These are phyloP conservation scores for Aspergillus brunneoviolaceus DNA, from an alignment of 2,329 filamentous ascomycete species.

Conservation along the genomic window DNA sequence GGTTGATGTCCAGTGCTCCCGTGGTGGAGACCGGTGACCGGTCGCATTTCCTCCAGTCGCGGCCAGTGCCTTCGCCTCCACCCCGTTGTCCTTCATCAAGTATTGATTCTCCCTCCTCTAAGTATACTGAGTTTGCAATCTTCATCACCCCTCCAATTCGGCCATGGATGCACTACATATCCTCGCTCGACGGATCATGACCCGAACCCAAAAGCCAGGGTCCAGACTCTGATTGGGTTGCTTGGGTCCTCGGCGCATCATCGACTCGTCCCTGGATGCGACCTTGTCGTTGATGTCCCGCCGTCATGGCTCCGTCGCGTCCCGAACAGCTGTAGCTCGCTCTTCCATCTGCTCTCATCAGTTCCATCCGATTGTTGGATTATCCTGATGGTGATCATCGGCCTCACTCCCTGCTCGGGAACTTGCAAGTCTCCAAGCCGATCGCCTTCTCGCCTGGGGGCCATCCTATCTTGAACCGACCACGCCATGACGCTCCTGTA, in stretches of 20 bases:
- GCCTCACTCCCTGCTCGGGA: neutral
- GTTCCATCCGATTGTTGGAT: neutral
- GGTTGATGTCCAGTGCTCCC: too few relatives aligned
- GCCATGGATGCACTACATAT: neutral
- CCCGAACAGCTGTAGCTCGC: constrained; percentile 3
- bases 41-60: too few relatives aligned
- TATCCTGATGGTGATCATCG: neutral
- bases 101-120: too few relatives aligned
- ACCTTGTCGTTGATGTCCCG: constrained; percentile 6
- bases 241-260: constrained; percentile 16
- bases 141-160: too few relatives aligned
- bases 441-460: neutral
- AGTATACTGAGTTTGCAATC: too few relatives aligned
- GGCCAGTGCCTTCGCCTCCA: too few relatives aligned
- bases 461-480: neutral
- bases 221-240: constrained; percentile 8
- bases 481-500: constrained; percentile 27
- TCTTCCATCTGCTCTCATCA: neutral
- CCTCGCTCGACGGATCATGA: neutral
- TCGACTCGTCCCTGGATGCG: constrained; percentile 17
- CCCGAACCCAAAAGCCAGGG: constrained; percentile 1
- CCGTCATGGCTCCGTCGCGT: constrained; percentile 12
- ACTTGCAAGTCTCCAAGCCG: neutral
- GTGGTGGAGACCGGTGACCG: too few relatives aligned
- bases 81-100: too few relatives aligned